phyloP scores from a whole-genome alignment of 148 eudicot genomes.

The Rhododendron ferrugineum region DNA sequence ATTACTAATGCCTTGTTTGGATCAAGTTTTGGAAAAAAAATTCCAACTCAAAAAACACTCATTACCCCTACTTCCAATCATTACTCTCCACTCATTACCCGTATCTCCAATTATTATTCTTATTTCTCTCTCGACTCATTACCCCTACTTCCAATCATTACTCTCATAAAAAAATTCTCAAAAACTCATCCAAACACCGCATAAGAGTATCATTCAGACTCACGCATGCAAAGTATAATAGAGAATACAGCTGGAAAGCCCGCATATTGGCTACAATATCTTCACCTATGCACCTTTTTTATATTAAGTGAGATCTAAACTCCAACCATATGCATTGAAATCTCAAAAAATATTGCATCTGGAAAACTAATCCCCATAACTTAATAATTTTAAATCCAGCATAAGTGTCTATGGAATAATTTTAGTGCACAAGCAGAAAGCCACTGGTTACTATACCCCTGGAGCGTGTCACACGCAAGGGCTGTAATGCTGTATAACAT shows the following conservation, averaged over 20 bases:
- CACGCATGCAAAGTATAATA: neutral
- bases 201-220: neutral
- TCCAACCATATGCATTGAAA: neutral
- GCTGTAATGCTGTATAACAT: neutral
- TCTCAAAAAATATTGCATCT: neutral
- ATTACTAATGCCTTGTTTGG: neutral
- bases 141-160: too few species aligned
- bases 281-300: neutral
- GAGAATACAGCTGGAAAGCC: neutral
- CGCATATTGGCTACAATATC: neutral
- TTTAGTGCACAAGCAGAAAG: neutral
- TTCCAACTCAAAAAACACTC: too few species aligned
- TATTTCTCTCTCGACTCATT: too few species aligned
- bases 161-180: too few species aligned
- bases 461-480: neutral
- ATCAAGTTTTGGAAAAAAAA: too few species aligned
- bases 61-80: too few species aligned
- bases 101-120: too few species aligned
- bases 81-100: too few species aligned
- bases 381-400: neutral
- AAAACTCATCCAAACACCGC: too few species aligned
- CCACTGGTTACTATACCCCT: neutral
- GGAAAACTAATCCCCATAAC: neutral
- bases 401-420: neutral
- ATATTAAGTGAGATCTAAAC: neutral